Percentiles rank a stretch among this genome's conserved stretches.
Evolutionary conservation across 345 rosid species (phyloP).

Genomic region (Jatropha curcas): DNA sequence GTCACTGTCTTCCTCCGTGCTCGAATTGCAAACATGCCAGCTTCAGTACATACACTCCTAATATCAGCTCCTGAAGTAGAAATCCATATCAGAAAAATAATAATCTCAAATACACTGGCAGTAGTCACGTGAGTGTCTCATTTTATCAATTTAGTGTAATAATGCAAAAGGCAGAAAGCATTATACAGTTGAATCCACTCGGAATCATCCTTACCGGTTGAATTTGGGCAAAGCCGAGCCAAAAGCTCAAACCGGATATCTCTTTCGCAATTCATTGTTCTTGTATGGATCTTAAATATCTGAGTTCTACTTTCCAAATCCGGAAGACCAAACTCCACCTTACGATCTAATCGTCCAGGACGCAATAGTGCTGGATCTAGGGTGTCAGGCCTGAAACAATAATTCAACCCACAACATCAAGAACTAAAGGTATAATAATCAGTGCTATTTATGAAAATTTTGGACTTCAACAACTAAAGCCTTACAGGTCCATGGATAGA

Average conservation of each 20-base stretch:
- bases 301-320: slow-evolving; percentile 91
- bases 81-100: slow-evolving; percentile 10
- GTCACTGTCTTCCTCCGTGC: slow-evolving; percentile 87
- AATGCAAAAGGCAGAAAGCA: background rate
- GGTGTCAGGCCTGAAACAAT: slow-evolving; percentile 72
- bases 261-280: slow-evolving; percentile 92
- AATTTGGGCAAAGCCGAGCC: slow-evolving; percentile 90
- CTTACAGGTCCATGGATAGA: background rate
- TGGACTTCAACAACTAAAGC: background rate
- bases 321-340: slow-evolving; percentile 95
- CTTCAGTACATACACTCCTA: slow-evolving; percentile 93
- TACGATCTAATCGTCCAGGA: slow-evolving; percentile 91
- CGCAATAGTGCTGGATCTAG: slow-evolving; percentile 90
- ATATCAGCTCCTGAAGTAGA: slow-evolving; percentile 76
- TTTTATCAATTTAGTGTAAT: background rate
- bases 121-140: background rate
- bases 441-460: background rate
- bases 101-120: background rate
- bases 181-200: background rate
- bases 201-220: slow-evolving; percentile 55
- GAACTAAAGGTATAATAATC: background rate
- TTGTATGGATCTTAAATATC: slow-evolving; percentile 88
- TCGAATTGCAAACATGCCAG: slow-evolving; percentile 93
- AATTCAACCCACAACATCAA: background rate
- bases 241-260: slow-evolving; percentile 90